Conservation (phyloP, 2,329 filamentous ascomycete species). For the Fusarium secorum region DNA sequence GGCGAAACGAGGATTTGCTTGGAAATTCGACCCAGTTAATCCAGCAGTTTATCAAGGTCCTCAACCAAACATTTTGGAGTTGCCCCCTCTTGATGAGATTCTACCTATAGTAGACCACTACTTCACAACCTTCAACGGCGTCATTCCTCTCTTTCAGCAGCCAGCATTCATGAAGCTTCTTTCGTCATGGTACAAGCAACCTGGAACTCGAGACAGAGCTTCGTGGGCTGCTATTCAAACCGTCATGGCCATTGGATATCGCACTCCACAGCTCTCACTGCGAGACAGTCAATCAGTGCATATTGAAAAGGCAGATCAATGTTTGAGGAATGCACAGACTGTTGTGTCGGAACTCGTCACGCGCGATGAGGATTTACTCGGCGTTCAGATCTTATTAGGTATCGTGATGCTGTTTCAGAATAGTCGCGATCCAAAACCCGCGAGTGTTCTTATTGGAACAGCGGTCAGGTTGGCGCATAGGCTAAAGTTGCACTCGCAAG, state of each 20-base stretch:
- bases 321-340: conserved; percentile 50
- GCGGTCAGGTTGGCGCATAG: conserved; percentile 51
- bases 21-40: conserved; percentile 37
- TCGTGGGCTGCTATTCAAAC: conserved; percentile 52
- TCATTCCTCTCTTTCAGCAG: conserved; percentile 51
- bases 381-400: conserved; percentile 51
- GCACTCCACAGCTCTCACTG: conserved; percentile 34
- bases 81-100: conserved; percentile 48
- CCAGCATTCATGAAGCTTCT: conserved; percentile 49
- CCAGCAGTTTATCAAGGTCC: conserved; percentile 31
- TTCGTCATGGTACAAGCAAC: conserved; percentile 46
- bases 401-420: conserved; percentile 51
- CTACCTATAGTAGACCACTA: conserved; percentile 49
- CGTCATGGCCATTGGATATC: conserved; percentile 49
- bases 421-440: conserved; percentile 48
- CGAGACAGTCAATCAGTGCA: conserved; percentile 26
- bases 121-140: conserved; percentile 48
- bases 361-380: conserved; percentile 49
- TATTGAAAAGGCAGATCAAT: conserved; percentile 40
- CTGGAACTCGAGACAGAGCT: conserved; percentile 30
- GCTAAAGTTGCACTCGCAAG: conserved; percentile 47
- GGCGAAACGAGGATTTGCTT: background rate
- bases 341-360: conserved; percentile 51
- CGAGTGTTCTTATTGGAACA: conserved; percentile 50
- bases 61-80: conserved; percentile 22